Evolutionary conservation across 768 basidiomycete species (phyloP).

Genomic region (Russula olivacea): DNA sequence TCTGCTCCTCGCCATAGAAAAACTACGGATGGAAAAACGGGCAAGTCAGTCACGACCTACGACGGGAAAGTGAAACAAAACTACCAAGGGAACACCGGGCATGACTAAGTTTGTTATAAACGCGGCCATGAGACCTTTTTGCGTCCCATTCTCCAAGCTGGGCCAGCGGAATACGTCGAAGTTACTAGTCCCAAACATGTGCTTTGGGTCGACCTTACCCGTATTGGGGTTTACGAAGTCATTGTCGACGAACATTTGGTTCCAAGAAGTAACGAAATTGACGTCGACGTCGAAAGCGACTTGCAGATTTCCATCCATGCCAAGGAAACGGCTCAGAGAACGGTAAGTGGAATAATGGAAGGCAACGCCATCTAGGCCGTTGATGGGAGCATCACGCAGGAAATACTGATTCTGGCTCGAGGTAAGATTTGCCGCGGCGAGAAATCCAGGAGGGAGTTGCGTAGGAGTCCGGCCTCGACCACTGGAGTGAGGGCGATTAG

Average conservation of each 20-base stretch:
- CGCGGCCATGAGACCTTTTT: constrained; percentile 65
- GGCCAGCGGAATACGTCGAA: constrained; percentile 97
- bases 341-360: constrained; percentile 97
- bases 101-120: constrained; percentile 77
- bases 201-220: constrained; percentile 67
- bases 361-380: constrained; percentile 70
- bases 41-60: constrained; percentile 17
- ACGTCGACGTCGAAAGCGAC: constrained; percentile 80
- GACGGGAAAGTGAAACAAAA: constrained; percentile 24
- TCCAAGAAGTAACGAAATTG: constrained; percentile 89
- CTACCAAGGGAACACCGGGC: constrained; percentile 79
- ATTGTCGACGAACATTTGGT: constrained; percentile 82
- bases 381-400: constrained; percentile 56
- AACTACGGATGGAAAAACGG: constrained; percentile 37
- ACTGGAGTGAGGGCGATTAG: constrained; percentile 34
- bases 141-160: constrained; percentile 76
- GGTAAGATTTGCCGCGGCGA: constrained; percentile 62
- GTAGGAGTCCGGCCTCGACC: constrained; percentile 84
- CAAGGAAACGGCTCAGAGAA: constrained; percentile 76
- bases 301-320: constrained; percentile 92
- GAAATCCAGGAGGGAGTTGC: constrained; percentile 61
- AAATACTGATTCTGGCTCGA: constrained; percentile 64
- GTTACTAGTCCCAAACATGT: constrained; percentile 90
- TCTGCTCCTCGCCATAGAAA: constrained; percentile 92
- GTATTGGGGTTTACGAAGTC: constrained; percentile 75